Base-by-base conservation (phyloP, 495 filamentous ascomycete species). In the Penicillium arizonense region DNA sequence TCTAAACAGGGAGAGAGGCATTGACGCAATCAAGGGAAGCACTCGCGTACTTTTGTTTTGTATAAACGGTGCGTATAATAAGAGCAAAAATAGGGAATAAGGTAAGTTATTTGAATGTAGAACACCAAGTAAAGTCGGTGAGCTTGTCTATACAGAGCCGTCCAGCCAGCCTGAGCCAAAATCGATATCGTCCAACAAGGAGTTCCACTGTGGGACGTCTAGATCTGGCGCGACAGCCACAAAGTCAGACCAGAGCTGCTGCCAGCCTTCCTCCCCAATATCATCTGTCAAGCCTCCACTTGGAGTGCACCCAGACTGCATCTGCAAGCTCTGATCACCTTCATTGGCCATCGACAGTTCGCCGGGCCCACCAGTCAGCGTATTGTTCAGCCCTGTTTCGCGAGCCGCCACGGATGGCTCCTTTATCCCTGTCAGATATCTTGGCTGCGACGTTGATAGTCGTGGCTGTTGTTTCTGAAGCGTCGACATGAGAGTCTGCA, bases 141-240 rank as follows among this genome's bases (percentile, higher is more conserved):
- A 42, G 28, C 28, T 30, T 30, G 5, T 43, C 23, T 42, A 26
- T 9, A 34, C 12, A 35, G 33, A 5, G n/a, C 26, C 18, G 16
- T 50, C n/a, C 48, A 47, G 12, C 34, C 44, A 39, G 26, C 28
- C 28, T 30, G 53, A 24, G 32, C 44, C 57, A 24, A 53, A 61
- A 52, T 62, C 54, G 7, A 56, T 59, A 48, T 62, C 58, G 10
- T 62, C 56, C 24, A 62, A 38, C 39, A 64, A 44, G 18, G 56
- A 52, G 44, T 59, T 67, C 64, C 64, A 64, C 53, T 67, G 61
- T 26, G 56, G 61, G 7, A 45, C 56, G 34, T 67, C 58, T 20
- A 67, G 37, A 26, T 60, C 56, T 13, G 58, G 61, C 24, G 58
- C 64, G 28, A 67, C 53, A 47, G 58, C 61, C 44, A 60, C 52